Evolutionary conservation across 495 filamentous ascomycete species (phyloP).

Genomic region (Lineolata rhizophorae): DNA sequence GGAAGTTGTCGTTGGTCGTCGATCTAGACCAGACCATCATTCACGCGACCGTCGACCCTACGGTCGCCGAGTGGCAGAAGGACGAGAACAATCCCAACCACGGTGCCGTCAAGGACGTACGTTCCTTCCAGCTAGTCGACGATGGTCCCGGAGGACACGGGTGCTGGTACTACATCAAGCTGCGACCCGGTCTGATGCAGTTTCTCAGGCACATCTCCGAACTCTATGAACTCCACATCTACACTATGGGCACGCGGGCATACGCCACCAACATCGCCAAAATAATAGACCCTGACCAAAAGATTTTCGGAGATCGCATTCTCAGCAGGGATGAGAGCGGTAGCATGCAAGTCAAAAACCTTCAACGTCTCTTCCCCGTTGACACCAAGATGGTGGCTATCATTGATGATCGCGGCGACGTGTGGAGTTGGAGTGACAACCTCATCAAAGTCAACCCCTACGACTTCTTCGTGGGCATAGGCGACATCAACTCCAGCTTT

Average conservation of each 20-base stretch:
- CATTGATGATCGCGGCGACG: constrained; percentile 91
- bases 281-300: constrained; percentile 77
- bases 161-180: constrained; percentile 95
- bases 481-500: constrained; percentile 97
- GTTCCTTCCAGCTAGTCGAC: constrained; percentile 65
- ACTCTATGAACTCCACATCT: constrained; percentile 89
- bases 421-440: constrained; percentile 91
- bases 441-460: constrained; percentile 88
- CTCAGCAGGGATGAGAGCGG: constrained; percentile 93
- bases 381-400: constrained; percentile 99
- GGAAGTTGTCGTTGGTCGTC: constrained; percentile 82
- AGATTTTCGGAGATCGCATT: constrained; percentile 81
- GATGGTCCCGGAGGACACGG: constrained; percentile 53
- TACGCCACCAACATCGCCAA: constrained; percentile 83
- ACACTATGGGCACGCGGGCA: constrained; percentile 94
- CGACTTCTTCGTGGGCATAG: constrained; percentile 94
- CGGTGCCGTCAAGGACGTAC: constrained; percentile 70
- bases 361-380: constrained; percentile 82
- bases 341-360: constrained; percentile 68
- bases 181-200: constrained; percentile 70
- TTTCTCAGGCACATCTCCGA: constrained; percentile 63
- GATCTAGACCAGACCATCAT: constrained; percentile 98
- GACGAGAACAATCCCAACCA: constrained; percentile 81
- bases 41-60: constrained; percentile 92
- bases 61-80: constrained; percentile 81